A percentile compares a stretch with the other conserved stretches of the same genome.
Evolutionary conservation across 1,284 basidiomycete species (phyloP).

Genomic region (Sanghuangporus weigelae): DNA sequence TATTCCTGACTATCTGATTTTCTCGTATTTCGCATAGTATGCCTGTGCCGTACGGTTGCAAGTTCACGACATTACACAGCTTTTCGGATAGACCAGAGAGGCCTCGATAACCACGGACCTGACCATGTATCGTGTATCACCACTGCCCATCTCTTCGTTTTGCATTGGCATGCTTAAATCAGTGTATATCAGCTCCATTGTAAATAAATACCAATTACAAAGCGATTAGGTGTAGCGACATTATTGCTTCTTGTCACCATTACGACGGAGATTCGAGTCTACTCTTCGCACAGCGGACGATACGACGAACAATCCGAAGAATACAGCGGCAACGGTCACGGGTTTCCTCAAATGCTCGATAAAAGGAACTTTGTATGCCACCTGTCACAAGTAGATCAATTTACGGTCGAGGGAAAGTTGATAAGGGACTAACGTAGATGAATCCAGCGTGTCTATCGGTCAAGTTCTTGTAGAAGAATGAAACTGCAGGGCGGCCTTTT

Average conservation of each 20-base stretch:
- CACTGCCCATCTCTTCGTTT: background rate
- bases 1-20: too few relatives aligned
- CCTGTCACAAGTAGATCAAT: slow-evolving; percentile 38
- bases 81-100: slow-evolving; percentile 7
- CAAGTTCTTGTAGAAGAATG: slow-evolving; percentile 67
- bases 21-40: background rate
- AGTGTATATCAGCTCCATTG: background rate
- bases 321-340: slow-evolving; percentile 62
- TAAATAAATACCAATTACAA: slow-evolving; percentile 7
- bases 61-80: slow-evolving; percentile 17
- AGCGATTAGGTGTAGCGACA: background rate
- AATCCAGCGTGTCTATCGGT: slow-evolving; percentile 75
- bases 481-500: slow-evolving; percentile 78
- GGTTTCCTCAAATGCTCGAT: slow-evolving; percentile 82
- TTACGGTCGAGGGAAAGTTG: background rate
- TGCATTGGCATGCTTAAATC: background rate
- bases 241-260: slow-evolving; percentile 9
- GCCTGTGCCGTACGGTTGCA: slow-evolving; percentile 13
- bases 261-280: slow-evolving; percentile 35
- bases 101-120: background rate
- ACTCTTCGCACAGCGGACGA: slow-evolving; percentile 58
- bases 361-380: slow-evolving; percentile 78
- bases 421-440: slow-evolving; percentile 56
- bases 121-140: background rate
- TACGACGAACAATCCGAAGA: slow-evolving; percentile 60